phyloP scores from a whole-genome alignment of 495 filamentous ascomycete species.

The Wilcoxina mikolae region DNA sequence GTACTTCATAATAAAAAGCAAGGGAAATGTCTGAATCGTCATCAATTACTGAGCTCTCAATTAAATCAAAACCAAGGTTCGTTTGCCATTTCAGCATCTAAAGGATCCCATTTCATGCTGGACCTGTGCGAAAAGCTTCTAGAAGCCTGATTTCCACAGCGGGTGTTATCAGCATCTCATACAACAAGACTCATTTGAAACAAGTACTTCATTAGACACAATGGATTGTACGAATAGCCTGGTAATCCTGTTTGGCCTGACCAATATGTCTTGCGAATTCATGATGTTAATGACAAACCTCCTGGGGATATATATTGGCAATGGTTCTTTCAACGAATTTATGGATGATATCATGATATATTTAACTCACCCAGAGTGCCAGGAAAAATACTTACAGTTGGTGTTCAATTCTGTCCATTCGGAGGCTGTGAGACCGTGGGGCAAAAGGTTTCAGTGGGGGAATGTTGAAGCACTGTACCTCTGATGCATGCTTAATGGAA shows the following conservation, averaged over 20 bases:
- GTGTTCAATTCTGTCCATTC: neutral
- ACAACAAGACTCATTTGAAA: neutral
- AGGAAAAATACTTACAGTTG: neutral
- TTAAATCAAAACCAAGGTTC: slow-evolving; percentile 32
- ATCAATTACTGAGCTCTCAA: slow-evolving; percentile 31
- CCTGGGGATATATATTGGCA: neutral
- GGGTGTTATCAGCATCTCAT: neutral
- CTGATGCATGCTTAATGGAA: too few species aligned
- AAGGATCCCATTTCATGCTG: slow-evolving; percentile 31
- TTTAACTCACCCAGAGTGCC: neutral
- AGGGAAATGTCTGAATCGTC: slow-evolving; percentile 32
- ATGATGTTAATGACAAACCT: neutral
- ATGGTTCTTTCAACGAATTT: neutral
- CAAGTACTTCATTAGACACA: slow-evolving; percentile 5
- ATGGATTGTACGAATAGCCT: neutral
- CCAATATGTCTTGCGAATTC: neutral
- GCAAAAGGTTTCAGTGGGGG: too few species aligned
- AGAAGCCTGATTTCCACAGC: slow-evolving; percentile 31
- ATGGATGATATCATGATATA: slow-evolving; percentile 4
- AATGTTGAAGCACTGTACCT: too few species aligned
- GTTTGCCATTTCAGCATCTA: slow-evolving; percentile 35
- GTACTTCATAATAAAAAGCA: too few species aligned
- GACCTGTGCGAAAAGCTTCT: slow-evolving; percentile 30
- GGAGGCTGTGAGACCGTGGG: neutral
- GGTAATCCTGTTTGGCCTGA: neutral